Base-by-base conservation (phyloP, 129 eudicot genomes). In the Tanacetum coccineum region DNA sequence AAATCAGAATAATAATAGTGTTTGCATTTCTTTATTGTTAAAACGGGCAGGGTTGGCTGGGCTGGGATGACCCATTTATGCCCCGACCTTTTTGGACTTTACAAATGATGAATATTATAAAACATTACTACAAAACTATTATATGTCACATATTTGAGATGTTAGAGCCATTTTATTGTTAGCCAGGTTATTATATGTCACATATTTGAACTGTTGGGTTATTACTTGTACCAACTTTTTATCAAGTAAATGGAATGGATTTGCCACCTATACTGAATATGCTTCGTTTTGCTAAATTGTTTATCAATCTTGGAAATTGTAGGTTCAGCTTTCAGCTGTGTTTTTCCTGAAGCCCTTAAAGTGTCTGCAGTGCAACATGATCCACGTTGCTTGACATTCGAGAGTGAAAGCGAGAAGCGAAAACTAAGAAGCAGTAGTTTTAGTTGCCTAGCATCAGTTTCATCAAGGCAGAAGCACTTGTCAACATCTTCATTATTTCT, bases 301-400 rank as follows among this genome's bases (percentile, higher is more conserved):
- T 49, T 21, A 48, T 49, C 5, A 17, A 13, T 32, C 18, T 30
- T 15, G 42, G 68, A 51, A 39, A 51, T 56, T 63, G 52, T 59
- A 88, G 96, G 96, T 71, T 85, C 96, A 10, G 62, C 81, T 57
- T 88, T 81, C 74, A 88, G 81, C 73, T 88, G 74, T 49, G 80
- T 85, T 50, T 79, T 88, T 42, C 96, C 96, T 9, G 89, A 88
- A 64, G 83, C 96, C 42, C 96, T 88, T 13, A 83, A 68, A 84
- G 78, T 81, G 22, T 70, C 89, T 0, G 75, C 82, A 0, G 85
- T 88, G 39, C 81, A 85, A 73, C 83, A 82, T 18, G 76, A 83
- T 48, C 82, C 83, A 4, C 61, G 60, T 66, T 59, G 65, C 66
- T 76, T 76, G 76, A 59, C 74, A 32, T 76, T 30, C 15, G 64